phyloP scores from a whole-genome alignment of 2,329 filamentous ascomycete genomes.

The Phaeosphaeriaceae sp. region DNA sequence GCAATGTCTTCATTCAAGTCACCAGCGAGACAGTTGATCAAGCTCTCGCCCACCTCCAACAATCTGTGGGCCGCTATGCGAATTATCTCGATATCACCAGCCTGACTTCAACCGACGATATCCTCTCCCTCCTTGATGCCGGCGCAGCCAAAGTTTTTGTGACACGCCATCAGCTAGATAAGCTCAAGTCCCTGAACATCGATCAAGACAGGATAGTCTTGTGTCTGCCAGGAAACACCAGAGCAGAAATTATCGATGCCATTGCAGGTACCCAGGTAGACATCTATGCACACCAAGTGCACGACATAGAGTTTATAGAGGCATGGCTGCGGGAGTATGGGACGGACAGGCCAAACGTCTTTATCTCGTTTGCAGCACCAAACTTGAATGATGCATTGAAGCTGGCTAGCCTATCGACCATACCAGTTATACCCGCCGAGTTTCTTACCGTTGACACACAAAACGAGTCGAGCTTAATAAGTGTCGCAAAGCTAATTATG shows the following conservation, averaged over 20 bases:
- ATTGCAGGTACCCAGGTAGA: conserved; percentile 52
- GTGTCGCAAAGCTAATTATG: conserved; percentile 73
- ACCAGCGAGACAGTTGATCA: conserved; percentile 56
- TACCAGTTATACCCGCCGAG: conserved; percentile 77
- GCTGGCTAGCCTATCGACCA: conserved; percentile 55
- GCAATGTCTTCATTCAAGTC: conserved; percentile 62
- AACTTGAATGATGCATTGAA: conserved; percentile 49
- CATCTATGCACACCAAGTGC: conserved; percentile 52
- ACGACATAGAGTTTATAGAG: conserved; percentile 52
- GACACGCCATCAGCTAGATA: conserved; percentile 68
- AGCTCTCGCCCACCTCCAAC: conserved; percentile 60
- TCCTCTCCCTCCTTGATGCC: conserved; percentile 81
- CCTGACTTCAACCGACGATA: conserved; percentile 72
- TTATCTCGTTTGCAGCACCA: conserved; percentile 55
- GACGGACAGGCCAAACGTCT: conserved; percentile 56
- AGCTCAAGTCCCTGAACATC: conserved; percentile 59
- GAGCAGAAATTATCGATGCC: conserved; percentile 49
- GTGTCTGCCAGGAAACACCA: conserved; percentile 54
- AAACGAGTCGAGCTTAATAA: conserved; percentile 65
- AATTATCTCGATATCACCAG: conserved; percentile 79
- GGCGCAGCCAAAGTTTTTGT: conserved; percentile 89
- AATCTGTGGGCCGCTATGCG: conserved; percentile 61
- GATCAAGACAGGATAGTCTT: conserved; percentile 64
- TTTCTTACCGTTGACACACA: conserved; percentile 70
- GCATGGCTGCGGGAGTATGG: conserved; percentile 59